Conservation (phyloP, 1,139 yeast genomes). For the Taphrina confusa region DNA sequence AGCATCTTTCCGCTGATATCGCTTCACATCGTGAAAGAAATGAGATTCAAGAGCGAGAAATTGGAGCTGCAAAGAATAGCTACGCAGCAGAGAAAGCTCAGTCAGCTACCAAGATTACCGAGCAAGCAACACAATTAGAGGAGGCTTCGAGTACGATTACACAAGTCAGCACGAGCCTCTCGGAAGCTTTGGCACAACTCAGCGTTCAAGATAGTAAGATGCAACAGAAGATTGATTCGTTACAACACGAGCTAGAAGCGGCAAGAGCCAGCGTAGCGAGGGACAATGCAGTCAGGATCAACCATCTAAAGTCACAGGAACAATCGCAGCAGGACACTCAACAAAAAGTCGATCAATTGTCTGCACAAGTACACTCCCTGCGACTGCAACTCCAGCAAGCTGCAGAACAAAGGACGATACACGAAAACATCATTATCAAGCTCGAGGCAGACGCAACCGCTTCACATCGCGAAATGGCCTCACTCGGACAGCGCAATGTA, state of each 20-base stretch:
- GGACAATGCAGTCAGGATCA: not conserved
- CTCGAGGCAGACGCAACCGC: slow-evolving; percentile 27
- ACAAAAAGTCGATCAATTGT: not conserved
- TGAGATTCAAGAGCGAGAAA: not conserved
- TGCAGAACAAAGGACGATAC: not conserved
- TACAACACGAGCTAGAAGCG: not conserved
- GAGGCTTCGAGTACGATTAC: not conserved
- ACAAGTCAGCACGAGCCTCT: not conserved
- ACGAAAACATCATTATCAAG: not conserved
- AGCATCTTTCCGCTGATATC: not conserved
- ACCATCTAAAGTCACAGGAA: not conserved
- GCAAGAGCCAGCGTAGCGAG: not conserved
- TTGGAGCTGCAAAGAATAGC: not conserved
- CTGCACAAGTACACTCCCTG: not conserved
- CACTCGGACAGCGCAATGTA: not conserved
- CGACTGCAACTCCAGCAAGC: not conserved
- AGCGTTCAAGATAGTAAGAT: too few species aligned
- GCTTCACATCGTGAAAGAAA: not conserved
- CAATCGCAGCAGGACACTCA: not conserved
- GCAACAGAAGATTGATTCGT: not conserved
- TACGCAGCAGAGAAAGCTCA: not conserved
- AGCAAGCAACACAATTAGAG: not conserved
- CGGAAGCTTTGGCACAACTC: not conserved
- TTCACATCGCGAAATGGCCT: not conserved
- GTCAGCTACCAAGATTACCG: not conserved